Evolutionary conservation across 2,329 filamentous ascomycete genomes (phyloP).

Genomic region (Chalara sp.): DNA sequence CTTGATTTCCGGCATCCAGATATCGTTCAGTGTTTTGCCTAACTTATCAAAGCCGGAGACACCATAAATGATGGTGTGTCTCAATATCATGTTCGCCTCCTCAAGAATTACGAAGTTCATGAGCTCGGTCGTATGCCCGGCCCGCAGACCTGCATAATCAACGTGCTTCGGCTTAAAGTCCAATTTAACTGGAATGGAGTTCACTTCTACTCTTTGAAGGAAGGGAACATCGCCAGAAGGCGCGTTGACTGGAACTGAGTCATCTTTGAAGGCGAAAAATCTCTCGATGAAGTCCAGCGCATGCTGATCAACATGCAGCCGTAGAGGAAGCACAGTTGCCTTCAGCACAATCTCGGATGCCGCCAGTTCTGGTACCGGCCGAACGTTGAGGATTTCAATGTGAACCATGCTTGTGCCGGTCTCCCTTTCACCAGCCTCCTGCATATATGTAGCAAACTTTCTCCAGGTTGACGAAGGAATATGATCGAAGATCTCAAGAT

Average conservation of each 20-base stretch:
- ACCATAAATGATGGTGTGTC: conserved; percentile 89
- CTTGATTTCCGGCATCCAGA: conserved; percentile 94
- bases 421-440: conserved; percentile 79
- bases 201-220: conserved; percentile 82
- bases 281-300: conserved; percentile 93
- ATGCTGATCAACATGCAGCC: conserved; percentile 94
- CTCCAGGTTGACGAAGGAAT: conserved; percentile 95
- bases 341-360: conserved; percentile 86
- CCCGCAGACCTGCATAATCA: conserved; percentile 86
- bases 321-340: conserved; percentile 71
- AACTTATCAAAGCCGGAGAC: conserved; percentile 85
- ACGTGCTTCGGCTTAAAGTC: conserved; percentile 99
- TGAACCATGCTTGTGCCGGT: conserved; percentile 85
- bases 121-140: conserved; percentile 91
- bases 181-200: conserved; percentile 73
- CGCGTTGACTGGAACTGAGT: conserved; percentile 46
- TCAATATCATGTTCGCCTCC: conserved; percentile 75
- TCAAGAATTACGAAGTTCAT: conserved; percentile 98
- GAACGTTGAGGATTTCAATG: conserved; percentile 80
- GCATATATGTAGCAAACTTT: conserved; percentile 93
- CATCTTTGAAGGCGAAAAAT: conserved; percentile 97
- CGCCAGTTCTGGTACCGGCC: conserved; percentile 74
- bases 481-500: conserved; percentile 89
- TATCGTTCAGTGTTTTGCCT: conserved; percentile 84
- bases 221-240: conserved; percentile 72